Percentiles rank a stretch among this genome's conserved stretches.
Evolutionary conservation across 352 stramenopile genomes (phyloP).

Genomic region (Phytophthora macrochlamydospora): DNA sequence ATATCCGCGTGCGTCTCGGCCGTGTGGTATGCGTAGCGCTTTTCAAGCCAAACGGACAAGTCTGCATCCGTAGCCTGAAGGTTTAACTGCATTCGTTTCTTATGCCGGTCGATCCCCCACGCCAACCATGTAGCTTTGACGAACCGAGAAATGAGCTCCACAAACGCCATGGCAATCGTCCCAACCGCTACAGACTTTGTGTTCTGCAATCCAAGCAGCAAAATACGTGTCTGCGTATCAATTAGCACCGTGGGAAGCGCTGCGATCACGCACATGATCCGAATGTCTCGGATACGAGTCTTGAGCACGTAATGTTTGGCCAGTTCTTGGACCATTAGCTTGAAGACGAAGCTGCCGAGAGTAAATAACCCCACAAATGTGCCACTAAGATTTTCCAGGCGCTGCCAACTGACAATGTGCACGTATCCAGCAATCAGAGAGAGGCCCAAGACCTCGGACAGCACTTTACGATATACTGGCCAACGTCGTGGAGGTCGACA

Average conservation of each 20-base stretch:
- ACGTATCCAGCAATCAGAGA: conserved; percentile 17
- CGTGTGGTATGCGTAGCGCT: background rate
- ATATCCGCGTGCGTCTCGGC: conserved; percentile 37
- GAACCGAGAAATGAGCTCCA: conserved; percentile 29
- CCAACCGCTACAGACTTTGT: conserved; percentile 12
- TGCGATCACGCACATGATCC: conserved; percentile 35
- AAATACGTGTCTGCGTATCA: conserved; percentile 44
- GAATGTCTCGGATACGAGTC: conserved; percentile 22
- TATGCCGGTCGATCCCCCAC: conserved; percentile 11
- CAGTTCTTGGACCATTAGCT: conserved; percentile 30
- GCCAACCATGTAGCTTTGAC: conserved; percentile 26
- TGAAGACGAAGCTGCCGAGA: conserved; percentile 21
- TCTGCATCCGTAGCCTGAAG: background rate
- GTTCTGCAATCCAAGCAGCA: conserved; percentile 32
- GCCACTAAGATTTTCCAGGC: background rate
- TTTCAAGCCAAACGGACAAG: background rate
- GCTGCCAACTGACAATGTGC: conserved; percentile 9
- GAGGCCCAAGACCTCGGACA: background rate
- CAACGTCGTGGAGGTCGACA: background rate
- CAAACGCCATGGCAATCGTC: conserved; percentile 24
- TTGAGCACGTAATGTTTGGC: conserved; percentile 25
- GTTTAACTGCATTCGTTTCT: background rate
- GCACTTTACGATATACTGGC: background rate
- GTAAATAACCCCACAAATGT: conserved; percentile 2
- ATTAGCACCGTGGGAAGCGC: conserved; percentile 43